Conservation (phyloP, 208 protist genomes). For the Trichomonas gallinae region DNA sequence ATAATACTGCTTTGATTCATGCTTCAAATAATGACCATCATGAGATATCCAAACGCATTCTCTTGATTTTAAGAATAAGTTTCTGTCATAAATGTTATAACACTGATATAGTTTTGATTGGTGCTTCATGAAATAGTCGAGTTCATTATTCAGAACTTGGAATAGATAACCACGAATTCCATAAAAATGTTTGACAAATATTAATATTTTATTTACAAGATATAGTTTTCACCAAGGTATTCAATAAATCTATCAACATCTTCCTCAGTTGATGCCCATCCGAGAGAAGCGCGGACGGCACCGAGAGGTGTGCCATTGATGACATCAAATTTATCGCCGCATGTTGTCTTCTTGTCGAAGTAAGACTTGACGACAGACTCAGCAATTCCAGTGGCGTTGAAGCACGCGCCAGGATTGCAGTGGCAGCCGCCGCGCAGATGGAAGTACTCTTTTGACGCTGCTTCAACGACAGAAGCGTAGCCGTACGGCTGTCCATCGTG, state of each 20-base stretch:
- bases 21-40: no score
- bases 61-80: no score
- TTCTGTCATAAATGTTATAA: no score
- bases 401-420: slow-evolving; percentile 28
- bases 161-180: background rate
- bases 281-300: slow-evolving; percentile 7
- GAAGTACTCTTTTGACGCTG: background rate
- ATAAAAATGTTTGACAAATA: background rate
- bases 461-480: background rate
- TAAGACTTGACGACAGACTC: background rate
- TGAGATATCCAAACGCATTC: no score
- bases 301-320: slow-evolving; percentile 17
- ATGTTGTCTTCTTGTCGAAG: slow-evolving; percentile 15
- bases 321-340: slow-evolving; percentile 28
- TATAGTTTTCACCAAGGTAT: background rate
- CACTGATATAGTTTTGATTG: no score
- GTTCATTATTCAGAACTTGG: background rate
- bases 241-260: background rate
- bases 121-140: no score
- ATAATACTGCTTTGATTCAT: no score
- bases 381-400: background rate
- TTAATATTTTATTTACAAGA: background rate
- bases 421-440: slow-evolving; percentile 24
- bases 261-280: slow-evolving; percentile 20
- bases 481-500: background rate